Evolutionary conservation across 257 asterid genomes (phyloP), one percentile per base, ranked within the genome.

Genomic region (Hygrophila difformis): DNA sequence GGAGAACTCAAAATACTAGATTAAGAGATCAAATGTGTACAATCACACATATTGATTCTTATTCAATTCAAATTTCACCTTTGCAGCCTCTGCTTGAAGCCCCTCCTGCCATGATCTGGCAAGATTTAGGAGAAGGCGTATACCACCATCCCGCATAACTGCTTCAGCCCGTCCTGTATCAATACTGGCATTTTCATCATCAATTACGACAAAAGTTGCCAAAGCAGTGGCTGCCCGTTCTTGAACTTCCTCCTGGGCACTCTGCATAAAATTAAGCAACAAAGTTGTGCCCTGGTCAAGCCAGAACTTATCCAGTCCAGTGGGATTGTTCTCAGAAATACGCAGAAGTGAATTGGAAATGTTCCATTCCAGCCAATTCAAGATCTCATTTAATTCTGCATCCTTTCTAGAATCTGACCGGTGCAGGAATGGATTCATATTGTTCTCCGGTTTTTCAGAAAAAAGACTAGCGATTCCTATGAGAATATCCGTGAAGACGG

Each of bases 281-380:
- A 49, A 28, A 5, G 6, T 29, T 11, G 55, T 31, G 41, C 55
- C 55, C 26, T 49, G 55, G 14, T 53, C 64, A 37, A 74, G 73
- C 87, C 87, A 77, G 65, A 77, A 77, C 18, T 51, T 65, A 59
- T 71, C 82, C 63, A 78, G 44, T 57, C 82, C 84, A 47, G 63
- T 81, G 23, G 80, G 77, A 63, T 74, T 81, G 79, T 71, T 67
- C 72, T 76, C 91, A 54, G 93, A 84, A 67, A 84, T 53, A 33
- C 93, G 91, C 56, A 84, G 63, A 63, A 84, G 93, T 9, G 93
- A 69, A 70, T 66, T 76, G 46, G 82, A 78, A 48, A 84, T 72
- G 35, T 71, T 57, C 91, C 93, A 75, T 44, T 84, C 95, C 49
- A 84, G 71, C 95, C 95, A 84, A 53, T 57, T 56, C 80, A 84